A percentile compares a stretch with the other conserved stretches of the same genome.
phyloP scores from a whole-genome alignment of 2,329 filamentous ascomycete genomes.

The Aureobasidium sp. region DNA sequence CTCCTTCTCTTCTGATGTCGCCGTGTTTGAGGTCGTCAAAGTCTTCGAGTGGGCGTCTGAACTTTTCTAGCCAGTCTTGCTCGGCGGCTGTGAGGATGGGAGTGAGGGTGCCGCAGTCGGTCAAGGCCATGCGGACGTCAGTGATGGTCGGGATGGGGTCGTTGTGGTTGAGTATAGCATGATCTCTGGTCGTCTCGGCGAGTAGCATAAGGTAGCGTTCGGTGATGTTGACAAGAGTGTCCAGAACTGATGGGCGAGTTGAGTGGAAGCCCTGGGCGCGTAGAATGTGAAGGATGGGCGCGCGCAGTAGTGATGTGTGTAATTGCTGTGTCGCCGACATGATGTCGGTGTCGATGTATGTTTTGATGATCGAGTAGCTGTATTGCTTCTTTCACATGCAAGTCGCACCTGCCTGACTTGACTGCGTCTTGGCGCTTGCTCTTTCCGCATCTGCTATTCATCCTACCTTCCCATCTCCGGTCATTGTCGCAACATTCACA shows the following conservation, averaged over 20 bases:
- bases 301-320: conserved; percentile 74
- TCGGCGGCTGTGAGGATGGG: conserved; percentile 62
- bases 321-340: conserved; percentile 33
- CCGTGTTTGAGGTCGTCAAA: conserved; percentile 34
- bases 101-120: conserved; percentile 68
- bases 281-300: conserved; percentile 81
- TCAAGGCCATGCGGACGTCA: conserved; percentile 79
- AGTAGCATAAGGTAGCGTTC: conserved; percentile 73
- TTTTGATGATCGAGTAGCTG: not conserved
- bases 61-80: conserved; percentile 55
- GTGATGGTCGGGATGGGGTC: conserved; percentile 58
- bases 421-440: not conserved
- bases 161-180: conserved; percentile 64
- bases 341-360: not conserved
- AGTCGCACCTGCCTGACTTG: not conserved
- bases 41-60: conserved; percentile 39
- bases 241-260: conserved; percentile 72
- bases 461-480: not conserved
- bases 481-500: not conserved
- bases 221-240: conserved; percentile 80
- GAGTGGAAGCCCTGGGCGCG: conserved; percentile 85
- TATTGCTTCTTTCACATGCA: conserved; percentile 10
- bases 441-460: not conserved
- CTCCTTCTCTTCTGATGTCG: conserved; percentile 32
- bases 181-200: conserved; percentile 62